Evolutionary conservation across 176 grass and related monocot genomes (phyloP).

Genomic region (Calamus simplicifolius): DNA sequence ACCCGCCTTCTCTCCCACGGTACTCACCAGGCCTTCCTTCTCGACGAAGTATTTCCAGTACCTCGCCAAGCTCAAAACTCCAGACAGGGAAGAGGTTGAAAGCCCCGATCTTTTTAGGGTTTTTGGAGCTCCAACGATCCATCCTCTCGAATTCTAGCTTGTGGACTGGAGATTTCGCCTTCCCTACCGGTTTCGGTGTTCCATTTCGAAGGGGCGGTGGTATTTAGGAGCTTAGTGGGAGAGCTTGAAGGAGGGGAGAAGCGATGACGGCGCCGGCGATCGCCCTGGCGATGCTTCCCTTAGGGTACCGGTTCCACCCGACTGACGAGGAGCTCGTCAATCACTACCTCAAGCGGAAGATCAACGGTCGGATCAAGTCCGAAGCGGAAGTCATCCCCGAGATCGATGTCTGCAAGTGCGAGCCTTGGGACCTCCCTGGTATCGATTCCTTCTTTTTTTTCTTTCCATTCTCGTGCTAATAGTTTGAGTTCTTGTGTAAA

Average conservation of each 20-base stretch:
- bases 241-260: not conserved
- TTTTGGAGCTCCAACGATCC: no score
- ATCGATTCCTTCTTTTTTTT: not conserved
- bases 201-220: no score
- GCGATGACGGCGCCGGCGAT: slow-evolving; percentile 59
- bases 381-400: slow-evolving; percentile 82
- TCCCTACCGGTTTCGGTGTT: no score
- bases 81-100: no score
- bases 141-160: no score
- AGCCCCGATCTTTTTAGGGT: no score
- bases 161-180: no score
- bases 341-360: slow-evolving; percentile 96
- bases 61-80: no score
- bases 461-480: not conserved
- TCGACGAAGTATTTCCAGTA: no score
- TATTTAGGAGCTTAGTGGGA: slow-evolving; percentile 20
- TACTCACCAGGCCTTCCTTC: no score
- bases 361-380: slow-evolving; percentile 54
- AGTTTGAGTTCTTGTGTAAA: no score
- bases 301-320: slow-evolving; percentile 92
- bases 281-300: slow-evolving; percentile 58
- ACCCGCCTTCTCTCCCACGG: no score
- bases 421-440: slow-evolving; percentile 97
- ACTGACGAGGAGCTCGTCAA: slow-evolving; percentile 91
- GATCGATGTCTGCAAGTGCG: slow-evolving; percentile 99